phyloP scores from a whole-genome alignment of 2,329 filamentous ascomycete genomes.

The Alternaria tenuissima region DNA sequence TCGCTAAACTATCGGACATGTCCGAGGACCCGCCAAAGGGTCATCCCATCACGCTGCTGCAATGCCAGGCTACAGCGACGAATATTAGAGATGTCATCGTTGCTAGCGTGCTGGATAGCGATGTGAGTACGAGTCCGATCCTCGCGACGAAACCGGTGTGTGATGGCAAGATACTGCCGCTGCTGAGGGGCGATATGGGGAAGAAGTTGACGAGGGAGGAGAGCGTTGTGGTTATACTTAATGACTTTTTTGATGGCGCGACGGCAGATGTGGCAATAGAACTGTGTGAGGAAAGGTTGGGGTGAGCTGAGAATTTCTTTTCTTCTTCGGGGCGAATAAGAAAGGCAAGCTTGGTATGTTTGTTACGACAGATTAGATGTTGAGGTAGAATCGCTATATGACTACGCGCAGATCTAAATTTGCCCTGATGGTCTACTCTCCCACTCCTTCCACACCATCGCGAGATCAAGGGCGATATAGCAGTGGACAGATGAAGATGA shows the following conservation, averaged over 20 bases:
- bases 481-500: no score
- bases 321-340: no score
- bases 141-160: constrained; percentile 60
- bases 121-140: constrained; percentile 56
- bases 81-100: constrained; percentile 59
- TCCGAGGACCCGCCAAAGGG: constrained; percentile 25
- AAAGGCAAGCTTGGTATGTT: no score
- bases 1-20: constrained; percentile 36
- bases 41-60: constrained; percentile 42
- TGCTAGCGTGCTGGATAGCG: constrained; percentile 56
- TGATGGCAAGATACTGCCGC: constrained; percentile 59
- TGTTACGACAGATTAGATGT: no score
- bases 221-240: constrained; percentile 57
- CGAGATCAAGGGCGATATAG: no score
- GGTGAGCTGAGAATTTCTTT: neutral
- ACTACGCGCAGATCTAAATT: no score
- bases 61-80: constrained; percentile 62
- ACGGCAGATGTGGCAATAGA: constrained; percentile 58
- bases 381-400: no score
- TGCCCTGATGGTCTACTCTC: no score
- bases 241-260: constrained; percentile 62
- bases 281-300: constrained; percentile 52
- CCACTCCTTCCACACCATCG: no score
- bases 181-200: constrained; percentile 55
- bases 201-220: constrained; percentile 51